Evolutionary conservation across 139 green algal species (phyloP).

Genomic region (Chloropicon primus): DNA sequence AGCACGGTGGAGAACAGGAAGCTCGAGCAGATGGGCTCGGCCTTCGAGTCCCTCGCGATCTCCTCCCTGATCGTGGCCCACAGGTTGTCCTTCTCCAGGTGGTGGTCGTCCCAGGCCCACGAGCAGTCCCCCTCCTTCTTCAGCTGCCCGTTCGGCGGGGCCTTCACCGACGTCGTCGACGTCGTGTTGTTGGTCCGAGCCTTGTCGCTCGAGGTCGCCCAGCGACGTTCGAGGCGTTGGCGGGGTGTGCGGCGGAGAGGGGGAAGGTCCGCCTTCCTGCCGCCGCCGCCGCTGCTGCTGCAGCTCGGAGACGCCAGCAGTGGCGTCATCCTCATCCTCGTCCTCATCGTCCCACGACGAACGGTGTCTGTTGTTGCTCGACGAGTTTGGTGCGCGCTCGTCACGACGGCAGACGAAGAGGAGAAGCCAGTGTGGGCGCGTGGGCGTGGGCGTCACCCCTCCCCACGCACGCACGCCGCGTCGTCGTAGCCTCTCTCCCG

Average conservation of each 20-base stretch:
- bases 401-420: too few species aligned
- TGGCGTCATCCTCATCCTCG: not conserved
- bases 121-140: not conserved
- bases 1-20: conserved; percentile 90
- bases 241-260: too few species aligned
- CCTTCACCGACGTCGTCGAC: too few species aligned
- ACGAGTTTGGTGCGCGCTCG: too few species aligned
- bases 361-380: too few species aligned
- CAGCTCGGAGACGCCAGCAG: not conserved
- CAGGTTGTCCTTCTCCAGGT: not conserved
- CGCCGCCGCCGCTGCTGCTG: not conserved
- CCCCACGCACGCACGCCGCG: too few species aligned
- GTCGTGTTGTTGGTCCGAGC: too few species aligned
- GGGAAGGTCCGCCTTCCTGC: not conserved
- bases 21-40: conserved; percentile 75
- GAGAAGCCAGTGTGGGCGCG: too few species aligned
- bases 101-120: not conserved
- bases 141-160: not conserved
- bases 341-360: not conserved
- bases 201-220: too few species aligned
- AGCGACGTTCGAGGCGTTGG: too few species aligned
- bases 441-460: too few species aligned
- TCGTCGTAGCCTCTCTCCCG: too few species aligned
- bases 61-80: conserved; percentile 14
- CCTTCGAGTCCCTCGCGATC: conserved; percentile 30